Base-by-base conservation (phyloP, 116 monocot genomes). In the Cymodocea nodosa region DNA sequence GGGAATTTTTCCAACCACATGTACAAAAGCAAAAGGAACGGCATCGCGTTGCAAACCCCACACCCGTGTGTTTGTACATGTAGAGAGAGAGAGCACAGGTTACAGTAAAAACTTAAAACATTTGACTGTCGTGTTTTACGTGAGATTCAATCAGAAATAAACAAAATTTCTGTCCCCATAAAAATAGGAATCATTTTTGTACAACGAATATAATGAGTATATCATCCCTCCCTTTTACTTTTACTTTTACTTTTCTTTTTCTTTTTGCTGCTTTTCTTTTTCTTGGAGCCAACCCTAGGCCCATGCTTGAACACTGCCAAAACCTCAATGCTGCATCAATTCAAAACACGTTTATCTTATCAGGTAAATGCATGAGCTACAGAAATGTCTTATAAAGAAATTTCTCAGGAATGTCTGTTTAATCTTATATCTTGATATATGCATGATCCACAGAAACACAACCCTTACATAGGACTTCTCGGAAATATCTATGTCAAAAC, bases 271-370 rank as follows among this genome's bases (percentile, higher is more conserved):
- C 59, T 65, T 70, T 94, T 94, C 77, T 83, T 89, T 72, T 85
- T 89, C 77, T 73, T 84, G 9, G 71, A 61, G 34, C 51, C 64
- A 58, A 70, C 36, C 25, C 77, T 60, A 34, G 90, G 81, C 49
- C 90, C 94, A 15, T 68, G 68, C 63, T 84, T 94, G 73, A 94
- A 94, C 35, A 94, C 76, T 15, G 87, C 87, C 17, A 94, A 80
- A 52, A 94, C 82, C 73, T 94, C 94, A 73, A 93, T 89, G 77
- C 93, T 93, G 85, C 77, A 76, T 54, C 6, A 44, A 20, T 62
- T 19, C 19, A 18, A 19, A 62, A 39, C n/a, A 73, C 6, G 17
- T 44, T 25, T 40, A 56, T 56, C 5, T 8, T 22, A 56, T 56
- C 3, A 23, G 23, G 9, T 22, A 39, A 34, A 56, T 18, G 23